Percentiles rank a stretch among this genome's conserved stretches.
phyloP scores from a whole-genome alignment of 2,329 filamentous ascomycete genomes.

The Fusarium pseudocircinatum region DNA sequence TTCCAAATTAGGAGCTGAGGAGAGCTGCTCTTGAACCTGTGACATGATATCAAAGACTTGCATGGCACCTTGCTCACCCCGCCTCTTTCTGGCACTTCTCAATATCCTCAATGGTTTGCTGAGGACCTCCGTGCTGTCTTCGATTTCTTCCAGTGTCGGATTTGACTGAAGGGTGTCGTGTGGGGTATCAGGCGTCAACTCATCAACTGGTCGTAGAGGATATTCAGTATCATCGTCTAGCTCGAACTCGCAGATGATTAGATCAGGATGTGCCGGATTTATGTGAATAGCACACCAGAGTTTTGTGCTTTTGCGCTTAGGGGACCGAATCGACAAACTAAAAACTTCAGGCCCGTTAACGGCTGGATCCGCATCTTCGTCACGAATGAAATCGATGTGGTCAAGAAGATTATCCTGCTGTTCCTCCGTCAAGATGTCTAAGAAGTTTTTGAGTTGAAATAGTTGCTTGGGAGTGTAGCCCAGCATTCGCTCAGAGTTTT shows the following conservation, averaged over 20 bases:
- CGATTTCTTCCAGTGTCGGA: slow-evolving; percentile 77
- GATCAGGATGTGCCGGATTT: slow-evolving; percentile 71
- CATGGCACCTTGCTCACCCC: slow-evolving; percentile 84
- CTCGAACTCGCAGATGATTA: slow-evolving; percentile 90
- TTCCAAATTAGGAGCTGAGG: slow-evolving; percentile 75
- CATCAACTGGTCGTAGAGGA: slow-evolving; percentile 72
- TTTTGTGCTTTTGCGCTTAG: slow-evolving; percentile 67
- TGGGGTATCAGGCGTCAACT: slow-evolving; percentile 68
- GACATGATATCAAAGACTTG: slow-evolving; percentile 93
- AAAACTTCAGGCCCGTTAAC: slow-evolving; percentile 88
- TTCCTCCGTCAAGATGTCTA: slow-evolving; percentile 85
- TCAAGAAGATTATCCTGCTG: slow-evolving; percentile 85
- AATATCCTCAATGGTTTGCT: slow-evolving; percentile 83
- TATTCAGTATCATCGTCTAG: slow-evolving; percentile 78
- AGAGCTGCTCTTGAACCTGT: slow-evolving; percentile 88
- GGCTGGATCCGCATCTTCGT: slow-evolving; percentile 80
- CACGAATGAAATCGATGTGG: slow-evolving; percentile 87
- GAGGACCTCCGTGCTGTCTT: slow-evolving; percentile 77
- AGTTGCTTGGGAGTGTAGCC: slow-evolving; percentile 81
- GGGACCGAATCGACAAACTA: slow-evolving; percentile 74
- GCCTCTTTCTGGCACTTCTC: slow-evolving; percentile 76
- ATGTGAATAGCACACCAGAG: slow-evolving; percentile 90
- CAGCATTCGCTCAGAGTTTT: slow-evolving; percentile 80
- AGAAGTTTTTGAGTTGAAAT: slow-evolving; percentile 78
- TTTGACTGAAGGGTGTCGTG: slow-evolving; percentile 79